Evolutionary conservation across 202 grass and related monocot species (phyloP).

Genomic region (Eragrostis tef): DNA sequence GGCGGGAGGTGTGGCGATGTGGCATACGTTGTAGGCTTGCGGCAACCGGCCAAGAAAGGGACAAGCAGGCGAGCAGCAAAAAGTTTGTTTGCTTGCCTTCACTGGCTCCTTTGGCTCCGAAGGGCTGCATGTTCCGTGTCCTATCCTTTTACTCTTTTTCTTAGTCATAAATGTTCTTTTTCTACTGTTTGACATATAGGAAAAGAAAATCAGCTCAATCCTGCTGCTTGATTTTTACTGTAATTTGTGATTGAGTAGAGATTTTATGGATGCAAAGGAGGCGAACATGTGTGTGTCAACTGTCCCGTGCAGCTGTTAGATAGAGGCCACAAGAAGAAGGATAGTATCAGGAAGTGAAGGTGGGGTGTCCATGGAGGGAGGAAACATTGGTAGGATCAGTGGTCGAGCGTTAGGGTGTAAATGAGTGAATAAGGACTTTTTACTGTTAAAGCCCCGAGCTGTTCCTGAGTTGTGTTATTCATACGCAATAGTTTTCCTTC

Average conservation of each 20-base stretch:
- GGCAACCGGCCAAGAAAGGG: slow-evolving; percentile 26
- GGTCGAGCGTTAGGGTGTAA: neutral
- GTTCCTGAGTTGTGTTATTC: neutral
- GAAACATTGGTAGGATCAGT: neutral
- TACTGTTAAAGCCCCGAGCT: neutral
- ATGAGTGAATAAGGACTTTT: neutral
- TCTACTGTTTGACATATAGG: neutral
- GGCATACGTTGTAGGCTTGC: neutral
- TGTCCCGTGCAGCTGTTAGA: neutral
- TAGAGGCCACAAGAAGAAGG: neutral
- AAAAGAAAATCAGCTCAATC: neutral
- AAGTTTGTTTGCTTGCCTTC: slow-evolving; percentile 43
- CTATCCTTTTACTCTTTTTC: neutral
- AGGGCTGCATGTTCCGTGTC: slow-evolving; percentile 18
- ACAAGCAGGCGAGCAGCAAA: neutral
- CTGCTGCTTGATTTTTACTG: neutral
- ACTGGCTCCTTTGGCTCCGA: slow-evolving; percentile 33
- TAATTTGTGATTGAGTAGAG: neutral
- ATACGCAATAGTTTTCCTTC: neutral
- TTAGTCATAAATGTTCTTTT: too few species aligned
- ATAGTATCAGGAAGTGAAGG: neutral
- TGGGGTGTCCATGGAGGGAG: neutral
- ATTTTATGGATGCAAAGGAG: neutral
- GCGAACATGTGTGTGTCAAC: too few species aligned
- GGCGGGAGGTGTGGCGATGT: neutral